Base-by-base conservation (phyloP, 371 early-diverging fungal species). In the Sporodiniella umbellata region DNA sequence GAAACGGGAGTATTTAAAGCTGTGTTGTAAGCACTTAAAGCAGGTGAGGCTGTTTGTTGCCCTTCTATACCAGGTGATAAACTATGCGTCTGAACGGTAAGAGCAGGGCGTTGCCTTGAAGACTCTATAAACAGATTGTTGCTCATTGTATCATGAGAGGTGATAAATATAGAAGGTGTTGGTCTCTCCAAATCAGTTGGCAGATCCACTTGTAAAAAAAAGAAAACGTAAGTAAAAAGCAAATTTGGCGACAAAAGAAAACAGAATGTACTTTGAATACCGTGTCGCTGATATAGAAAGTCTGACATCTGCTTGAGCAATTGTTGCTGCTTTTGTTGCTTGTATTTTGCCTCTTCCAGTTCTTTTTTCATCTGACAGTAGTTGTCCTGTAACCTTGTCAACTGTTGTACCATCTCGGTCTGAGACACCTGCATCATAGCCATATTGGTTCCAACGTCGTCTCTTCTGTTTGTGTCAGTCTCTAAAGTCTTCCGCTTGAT, bases 341-440 rank as follows among this genome's bases (percentile, higher is more conserved):
- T 81, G 51, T 79, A 76, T 37, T 79, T 82, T 0, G 85, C 81
- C 49, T 90, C 90, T 12, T 70, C 56, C 42, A 93, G 67, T 56
- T 93, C 91, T 23, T 85, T 69, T 22, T 82, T 71, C 11, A 90
- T 81, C 48, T 86, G 83, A 24, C 63, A 66, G 44, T 87, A 74
- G 42, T 83, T 84, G 39, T 85, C 84, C 53, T 87, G 84, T 25
- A 93, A 62, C 38, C 81, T 79, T 14, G 77, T 66, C 35, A 91
- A 74, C 51, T 86, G 85, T 62, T 85, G 84, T 47, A 80, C 62
- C 54, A 90, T 76, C 40, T 90, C 89, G 14, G 78, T 64, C 55
- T 90, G 92, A 8, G 84, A 70, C 25, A 81, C 72, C 59, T 90
- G 88, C 60, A 93, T 70, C 72, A 86, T 74, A 19, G 85, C 77